A percentile compares a stretch with the other conserved stretches of the same genome.
Conservation (phyloP, 1,284 basidiomycete species). For the Neotropicomus parvogracilis region DNA sequence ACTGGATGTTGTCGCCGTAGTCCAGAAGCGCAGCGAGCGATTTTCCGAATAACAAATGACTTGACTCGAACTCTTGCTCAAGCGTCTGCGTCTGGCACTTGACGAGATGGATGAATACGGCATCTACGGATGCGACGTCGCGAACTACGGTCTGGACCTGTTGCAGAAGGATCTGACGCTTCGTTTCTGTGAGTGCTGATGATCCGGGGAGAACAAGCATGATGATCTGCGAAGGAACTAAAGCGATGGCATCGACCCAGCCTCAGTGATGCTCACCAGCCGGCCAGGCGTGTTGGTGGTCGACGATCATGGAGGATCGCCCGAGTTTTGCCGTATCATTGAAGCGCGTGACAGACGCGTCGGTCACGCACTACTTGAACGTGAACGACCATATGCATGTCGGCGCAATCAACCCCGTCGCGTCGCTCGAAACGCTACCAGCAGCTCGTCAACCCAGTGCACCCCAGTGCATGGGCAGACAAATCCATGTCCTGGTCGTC, state of each 20-base stretch:
- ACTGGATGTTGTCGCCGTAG: constrained; percentile 80
- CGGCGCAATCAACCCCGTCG: constrained; percentile 26
- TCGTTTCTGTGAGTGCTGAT: constrained; percentile 69
- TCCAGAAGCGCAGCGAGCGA: constrained; percentile 76
- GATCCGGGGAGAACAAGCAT: constrained; percentile 73
- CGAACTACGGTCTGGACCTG: constrained; percentile 56
- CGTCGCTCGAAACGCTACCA: constrained; percentile 55
- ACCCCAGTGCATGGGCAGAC: constrained; percentile 27
- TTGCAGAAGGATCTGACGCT: constrained; percentile 66
- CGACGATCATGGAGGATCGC: background rate
- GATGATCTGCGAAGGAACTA: constrained; percentile 12
- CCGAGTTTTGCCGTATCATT: background rate
- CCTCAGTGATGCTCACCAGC: constrained; percentile 15
- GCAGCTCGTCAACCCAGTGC: constrained; percentile 44
- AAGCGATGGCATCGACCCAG: background rate
- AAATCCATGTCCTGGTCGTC: constrained; percentile 41
- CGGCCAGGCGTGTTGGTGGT: constrained; percentile 5
- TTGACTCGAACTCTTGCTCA: constrained; percentile 48
- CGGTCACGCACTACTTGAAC: constrained; percentile 13
- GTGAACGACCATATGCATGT: constrained; percentile 21
- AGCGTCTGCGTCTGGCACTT: constrained; percentile 51
- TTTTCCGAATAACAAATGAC: constrained; percentile 44
- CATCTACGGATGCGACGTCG: constrained; percentile 69
- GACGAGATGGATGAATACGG: constrained; percentile 86
- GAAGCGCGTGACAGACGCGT: constrained; percentile 27